Conservation (phyloP, 2,329 filamentous ascomycete species). For the Cytospora paraplurivora region DNA sequence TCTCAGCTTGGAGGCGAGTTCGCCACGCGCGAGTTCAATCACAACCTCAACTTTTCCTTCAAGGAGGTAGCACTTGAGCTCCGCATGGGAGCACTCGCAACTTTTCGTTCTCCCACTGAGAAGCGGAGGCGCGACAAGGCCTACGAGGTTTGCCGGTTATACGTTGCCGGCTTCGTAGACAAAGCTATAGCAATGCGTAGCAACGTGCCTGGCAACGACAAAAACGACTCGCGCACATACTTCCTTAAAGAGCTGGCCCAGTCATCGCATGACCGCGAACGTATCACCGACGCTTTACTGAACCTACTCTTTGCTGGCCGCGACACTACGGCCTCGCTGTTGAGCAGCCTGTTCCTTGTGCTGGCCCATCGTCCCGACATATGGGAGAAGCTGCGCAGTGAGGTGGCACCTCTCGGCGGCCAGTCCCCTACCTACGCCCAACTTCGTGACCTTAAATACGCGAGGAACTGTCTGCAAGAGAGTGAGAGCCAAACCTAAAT, state of each 20-base stretch:
- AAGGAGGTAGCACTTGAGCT: neutral
- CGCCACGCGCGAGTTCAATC: neutral
- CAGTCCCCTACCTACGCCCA: slow-evolving; percentile 46
- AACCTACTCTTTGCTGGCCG: slow-evolving; percentile 39
- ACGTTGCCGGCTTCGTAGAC: neutral
- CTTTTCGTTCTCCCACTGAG: neutral
- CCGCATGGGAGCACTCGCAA: neutral
- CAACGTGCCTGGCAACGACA: neutral
- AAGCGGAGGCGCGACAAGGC: neutral
- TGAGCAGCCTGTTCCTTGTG: slow-evolving; percentile 36
- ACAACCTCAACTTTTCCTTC: neutral
- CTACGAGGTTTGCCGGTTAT: neutral
- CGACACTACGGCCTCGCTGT: slow-evolving; percentile 39
- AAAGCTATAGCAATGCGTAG: neutral
- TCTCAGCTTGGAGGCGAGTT: neutral
- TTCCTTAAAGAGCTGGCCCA: neutral
- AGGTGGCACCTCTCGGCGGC: slow-evolving; percentile 35
- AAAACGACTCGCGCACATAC: neutral
- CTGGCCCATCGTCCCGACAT: slow-evolving; percentile 39
- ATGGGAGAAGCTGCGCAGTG: slow-evolving; percentile 43
- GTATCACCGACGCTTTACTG: slow-evolving; percentile 30
- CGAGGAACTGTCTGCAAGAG: slow-evolving; percentile 51
- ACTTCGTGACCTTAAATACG: slow-evolving; percentile 48
- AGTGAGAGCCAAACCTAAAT: slow-evolving; percentile 36
- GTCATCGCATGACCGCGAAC: neutral